Base-by-base conservation (phyloP, 2,329 filamentous ascomycete species). In the Beauveria scarabaeidicola region DNA sequence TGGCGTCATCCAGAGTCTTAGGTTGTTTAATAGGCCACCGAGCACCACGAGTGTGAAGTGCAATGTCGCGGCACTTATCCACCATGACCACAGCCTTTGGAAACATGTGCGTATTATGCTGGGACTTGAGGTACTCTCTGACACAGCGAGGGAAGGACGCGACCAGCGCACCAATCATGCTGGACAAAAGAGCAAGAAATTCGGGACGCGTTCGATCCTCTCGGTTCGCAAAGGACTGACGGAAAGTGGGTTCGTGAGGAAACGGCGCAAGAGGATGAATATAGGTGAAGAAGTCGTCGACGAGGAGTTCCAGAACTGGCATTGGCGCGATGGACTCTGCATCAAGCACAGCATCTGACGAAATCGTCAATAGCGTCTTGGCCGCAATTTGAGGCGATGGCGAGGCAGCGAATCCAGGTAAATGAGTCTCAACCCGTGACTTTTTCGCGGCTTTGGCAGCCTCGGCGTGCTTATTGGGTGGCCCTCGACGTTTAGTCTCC, bases 241-340 rank as follows among this genome's bases (percentile, higher is more conserved):
- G 81, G 69, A 92, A 91, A 4, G 87, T 88, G 0, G 88, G 87
- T 68, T 91, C 87, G 70, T 92, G 89, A 0, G 89, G 89, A 60
- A 92, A 91, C 0, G 89, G 89, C 61, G 83, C 83, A 9, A 92
- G 78, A 1, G 89, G 89, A 66, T 91, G 87, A 57, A 91, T 87
- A 69, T 91, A 91, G 19, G 86, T 90, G 73, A 91, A 92, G 78
- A 90, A 92, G 74, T 92, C 89, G 69, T 91, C 87, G 60, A 92
- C 82, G 17, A 91, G 77, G 2, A 87, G 78, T 66, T 87, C 81
- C 56, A 92, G 75, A 11, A 87, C 83, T 8, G 83, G 81, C 70
- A 87, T 78, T 0, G 88, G 86, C 44, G 87, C 88, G 62, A 92
- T 91, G 2, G 82, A 77, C 68, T 92, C 89, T 52, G 86, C 82